These are phyloP conservation scores for Cucurbita pepo DNA, from an alignment of 306 rosid genomes.

Conservation along the genomic window DNA sequence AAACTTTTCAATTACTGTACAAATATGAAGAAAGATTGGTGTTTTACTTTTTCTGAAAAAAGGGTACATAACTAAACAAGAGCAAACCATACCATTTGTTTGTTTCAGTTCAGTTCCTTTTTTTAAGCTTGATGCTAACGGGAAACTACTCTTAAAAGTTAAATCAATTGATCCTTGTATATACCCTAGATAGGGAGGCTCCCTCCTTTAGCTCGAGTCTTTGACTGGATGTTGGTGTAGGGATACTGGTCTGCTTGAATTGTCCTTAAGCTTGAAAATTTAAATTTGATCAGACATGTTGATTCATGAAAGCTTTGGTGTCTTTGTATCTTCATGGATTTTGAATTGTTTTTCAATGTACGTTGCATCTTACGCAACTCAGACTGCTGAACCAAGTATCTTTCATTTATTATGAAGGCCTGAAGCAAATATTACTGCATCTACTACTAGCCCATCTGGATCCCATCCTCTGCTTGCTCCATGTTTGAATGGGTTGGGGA, in stretches of 20 bases:
- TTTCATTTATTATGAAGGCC: constrained; percentile 31
- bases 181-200: not conserved
- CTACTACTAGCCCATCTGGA: constrained; percentile 22
- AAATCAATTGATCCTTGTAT: not conserved
- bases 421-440: constrained; percentile 25
- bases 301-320: not conserved
- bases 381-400: constrained; percentile 17
- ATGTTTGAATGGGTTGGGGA: constrained; percentile 82
- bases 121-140: not conserved
- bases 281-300: not conserved
- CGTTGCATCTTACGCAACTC: not conserved
- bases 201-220: not conserved
- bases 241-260: not conserved
- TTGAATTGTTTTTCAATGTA: not conserved
- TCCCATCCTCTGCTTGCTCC: constrained; percentile 69
- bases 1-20: not conserved
- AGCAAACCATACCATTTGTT: not conserved
- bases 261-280: not conserved
- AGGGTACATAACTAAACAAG: not conserved
- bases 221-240: not conserved
- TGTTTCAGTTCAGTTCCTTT: not conserved
- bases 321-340: not conserved
- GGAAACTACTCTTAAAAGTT: not conserved
- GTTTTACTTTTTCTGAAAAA: not conserved
- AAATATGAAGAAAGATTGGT: not conserved